phyloP scores from a whole-genome alignment of 495 filamentous ascomycete species.

The Lasiosphaeria ovina region DNA sequence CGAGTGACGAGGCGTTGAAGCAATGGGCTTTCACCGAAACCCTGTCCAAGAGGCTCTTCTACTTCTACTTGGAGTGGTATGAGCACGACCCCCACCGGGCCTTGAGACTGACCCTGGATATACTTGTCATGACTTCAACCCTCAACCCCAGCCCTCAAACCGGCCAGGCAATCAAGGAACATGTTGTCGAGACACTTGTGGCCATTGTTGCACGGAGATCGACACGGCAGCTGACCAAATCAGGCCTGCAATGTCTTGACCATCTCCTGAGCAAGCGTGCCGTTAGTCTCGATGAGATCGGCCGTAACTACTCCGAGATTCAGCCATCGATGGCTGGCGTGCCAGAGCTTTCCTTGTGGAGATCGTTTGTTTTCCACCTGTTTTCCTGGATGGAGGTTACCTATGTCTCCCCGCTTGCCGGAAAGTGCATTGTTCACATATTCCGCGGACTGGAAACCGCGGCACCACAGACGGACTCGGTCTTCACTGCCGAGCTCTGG shows the following conservation, averaged over 20 bases:
- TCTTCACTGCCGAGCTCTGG: conserved; percentile 46
- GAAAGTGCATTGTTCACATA: conserved; percentile 61
- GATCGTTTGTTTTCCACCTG: conserved; percentile 43
- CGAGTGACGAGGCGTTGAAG: conserved; percentile 35
- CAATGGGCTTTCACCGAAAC: conserved; percentile 48
- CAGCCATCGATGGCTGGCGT: conserved; percentile 24
- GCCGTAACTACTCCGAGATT: conserved; percentile 33
- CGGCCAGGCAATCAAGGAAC: conserved; percentile 33
- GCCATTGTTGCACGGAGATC: conserved; percentile 50
- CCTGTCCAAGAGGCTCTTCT: conserved; percentile 60
- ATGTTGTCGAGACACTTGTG: conserved; percentile 43
- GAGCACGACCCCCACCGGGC: conserved; percentile 72
- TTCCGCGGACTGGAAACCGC: conserved; percentile 40
- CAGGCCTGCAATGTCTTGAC: conserved; percentile 59
- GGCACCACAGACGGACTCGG: conserved; percentile 29
- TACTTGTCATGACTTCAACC: conserved; percentile 51
- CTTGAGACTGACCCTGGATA: conserved; percentile 68
- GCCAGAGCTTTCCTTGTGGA: conserved; percentile 36
- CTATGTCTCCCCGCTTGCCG: conserved; percentile 62
- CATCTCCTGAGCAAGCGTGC: conserved; percentile 56
- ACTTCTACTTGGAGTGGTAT: conserved; percentile 70
- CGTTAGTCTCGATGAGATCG: conserved; percentile 40
- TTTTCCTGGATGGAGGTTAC: conserved; percentile 62
- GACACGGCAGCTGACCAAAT: conserved; percentile 57
- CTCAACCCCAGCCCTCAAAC: conserved; percentile 45